phyloP scores from a whole-genome alignment of 1,284 basidiomycete genomes.

The Malassezia cuniculi region DNA sequence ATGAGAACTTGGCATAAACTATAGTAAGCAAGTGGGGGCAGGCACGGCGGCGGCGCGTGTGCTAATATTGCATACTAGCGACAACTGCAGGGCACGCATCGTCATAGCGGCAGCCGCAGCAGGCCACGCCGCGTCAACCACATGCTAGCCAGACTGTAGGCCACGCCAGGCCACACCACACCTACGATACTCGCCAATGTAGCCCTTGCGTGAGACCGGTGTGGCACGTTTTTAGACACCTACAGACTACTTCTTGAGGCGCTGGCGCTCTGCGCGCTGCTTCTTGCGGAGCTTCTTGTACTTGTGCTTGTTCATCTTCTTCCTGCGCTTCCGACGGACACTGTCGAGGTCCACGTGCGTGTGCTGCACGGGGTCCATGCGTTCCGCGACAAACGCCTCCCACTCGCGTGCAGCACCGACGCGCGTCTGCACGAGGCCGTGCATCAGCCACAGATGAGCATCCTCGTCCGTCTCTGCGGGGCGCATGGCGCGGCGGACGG shows the following conservation, averaged over 20 bases:
- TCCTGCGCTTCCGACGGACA: conserved; percentile 39
- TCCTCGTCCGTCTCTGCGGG: conserved; percentile 21
- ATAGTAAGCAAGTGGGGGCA: no score
- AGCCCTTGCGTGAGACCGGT: no score
- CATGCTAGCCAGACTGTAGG: no score
- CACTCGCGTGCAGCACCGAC: conserved; percentile 30
- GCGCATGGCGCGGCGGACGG: neutral
- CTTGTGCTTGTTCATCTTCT: conserved; percentile 46
- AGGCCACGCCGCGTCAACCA: no score
- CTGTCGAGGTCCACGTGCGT: conserved; percentile 33
- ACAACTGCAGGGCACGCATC: no score
- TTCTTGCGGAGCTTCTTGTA: conserved; percentile 42
- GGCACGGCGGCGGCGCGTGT: no score
- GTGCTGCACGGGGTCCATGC: conserved; percentile 17
- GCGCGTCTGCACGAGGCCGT: conserved; percentile 37
- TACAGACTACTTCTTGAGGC: conserved; percentile 25
- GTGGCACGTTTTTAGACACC: no score
- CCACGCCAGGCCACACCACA: no score
- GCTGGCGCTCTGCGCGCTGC: conserved; percentile 38
- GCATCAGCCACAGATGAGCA: conserved; percentile 35
- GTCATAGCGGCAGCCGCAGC: no score
- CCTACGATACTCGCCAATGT: no score
- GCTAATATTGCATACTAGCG: no score
- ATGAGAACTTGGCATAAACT: no score
- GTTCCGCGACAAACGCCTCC: conserved; percentile 27